Conservation (phyloP, 306 rosid genomes). For the Parietaria judaica region DNA sequence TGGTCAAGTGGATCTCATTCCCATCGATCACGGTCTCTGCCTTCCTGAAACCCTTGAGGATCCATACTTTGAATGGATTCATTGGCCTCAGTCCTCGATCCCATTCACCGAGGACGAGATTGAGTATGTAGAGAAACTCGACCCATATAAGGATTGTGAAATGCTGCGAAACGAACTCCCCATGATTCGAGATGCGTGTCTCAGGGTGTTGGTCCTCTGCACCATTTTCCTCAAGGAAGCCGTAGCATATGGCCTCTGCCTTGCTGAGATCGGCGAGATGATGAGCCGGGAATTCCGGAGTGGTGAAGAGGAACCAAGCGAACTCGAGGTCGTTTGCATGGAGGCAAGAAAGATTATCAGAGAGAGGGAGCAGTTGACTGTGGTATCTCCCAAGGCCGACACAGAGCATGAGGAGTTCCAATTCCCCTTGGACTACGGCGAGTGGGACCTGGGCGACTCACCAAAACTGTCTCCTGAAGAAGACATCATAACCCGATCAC, state of each 20-base stretch:
- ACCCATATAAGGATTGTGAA: slow-evolving; percentile 53
- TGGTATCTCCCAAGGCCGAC: slow-evolving; percentile 47
- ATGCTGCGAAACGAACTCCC: slow-evolving; percentile 82
- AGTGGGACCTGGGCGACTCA: slow-evolving; percentile 27
- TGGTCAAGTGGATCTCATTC: slow-evolving; percentile 89
- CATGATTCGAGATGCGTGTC: slow-evolving; percentile 93
- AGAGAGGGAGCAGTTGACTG: slow-evolving; percentile 60
- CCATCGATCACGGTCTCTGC: slow-evolving; percentile 98
- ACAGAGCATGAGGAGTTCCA: slow-evolving; percentile 42
- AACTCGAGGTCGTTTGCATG: slow-evolving; percentile 80
- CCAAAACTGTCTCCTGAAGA: slow-evolving; percentile 27
- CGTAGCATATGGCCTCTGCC: slow-evolving; percentile 72
- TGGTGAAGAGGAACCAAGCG: slow-evolving; percentile 96
- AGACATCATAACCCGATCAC: slow-evolving; percentile 29
- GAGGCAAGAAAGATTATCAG: slow-evolving; percentile 64
- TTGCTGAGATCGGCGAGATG: slow-evolving; percentile 97
- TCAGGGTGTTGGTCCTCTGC: slow-evolving; percentile 81
- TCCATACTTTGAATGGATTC: slow-evolving; percentile 98
- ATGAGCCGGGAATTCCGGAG: slow-evolving; percentile 83
- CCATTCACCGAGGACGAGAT: slow-evolving; percentile 93
- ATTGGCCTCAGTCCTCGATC: slow-evolving; percentile 98
- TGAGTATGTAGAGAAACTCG: slow-evolving; percentile 51
- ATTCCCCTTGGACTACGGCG: slow-evolving; percentile 73
- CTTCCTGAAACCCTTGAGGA: slow-evolving; percentile 91
- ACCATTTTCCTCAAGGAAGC: slow-evolving; percentile 84